These are phyloP conservation scores for Globisporangium uncinulatum DNA, from an alignment of 352 stramenopile species.

Conservation along the genomic window DNA sequence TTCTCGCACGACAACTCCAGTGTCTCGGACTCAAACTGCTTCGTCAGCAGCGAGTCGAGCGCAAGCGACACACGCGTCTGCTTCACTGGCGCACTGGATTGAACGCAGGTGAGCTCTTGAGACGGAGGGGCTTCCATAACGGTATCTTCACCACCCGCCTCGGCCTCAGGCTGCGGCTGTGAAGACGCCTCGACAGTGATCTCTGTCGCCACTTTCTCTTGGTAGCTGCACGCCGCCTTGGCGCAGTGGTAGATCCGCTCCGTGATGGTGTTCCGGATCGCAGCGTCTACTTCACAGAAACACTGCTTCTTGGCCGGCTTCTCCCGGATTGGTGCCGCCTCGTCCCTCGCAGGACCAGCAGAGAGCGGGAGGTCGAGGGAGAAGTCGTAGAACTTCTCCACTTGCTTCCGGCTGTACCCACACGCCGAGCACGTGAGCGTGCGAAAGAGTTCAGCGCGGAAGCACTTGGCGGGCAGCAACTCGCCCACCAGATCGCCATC, in stretches of 20 bases:
- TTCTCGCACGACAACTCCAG: slow-evolving; percentile 84
- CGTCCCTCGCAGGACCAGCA: slow-evolving; percentile 10
- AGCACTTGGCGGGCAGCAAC: slow-evolving; percentile 68
- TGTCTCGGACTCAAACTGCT: slow-evolving; percentile 75
- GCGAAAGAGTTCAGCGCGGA: slow-evolving; percentile 68
- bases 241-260: slow-evolving; percentile 49
- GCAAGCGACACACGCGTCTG: slow-evolving; percentile 25
- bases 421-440: slow-evolving; percentile 76
- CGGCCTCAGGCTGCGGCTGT: background rate
- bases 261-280: slow-evolving; percentile 23
- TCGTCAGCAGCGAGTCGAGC: slow-evolving; percentile 53
- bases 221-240: slow-evolving; percentile 57
- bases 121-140: background rate
- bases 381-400: slow-evolving; percentile 85
- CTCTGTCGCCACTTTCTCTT: slow-evolving; percentile 29
- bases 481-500: slow-evolving; percentile 41
- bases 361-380: slow-evolving; percentile 72
- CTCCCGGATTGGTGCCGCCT: slow-evolving; percentile 4
- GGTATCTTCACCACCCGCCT: background rate
- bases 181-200: background rate
- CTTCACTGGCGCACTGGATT: background rate
- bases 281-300: slow-evolving; percentile 47
- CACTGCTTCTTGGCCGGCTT: slow-evolving; percentile 35
- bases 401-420: slow-evolving; percentile 68
- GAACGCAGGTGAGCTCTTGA: background rate